phyloP scores from a whole-genome alignment of 805 yeast genomes.

The Kodamaea leandrae region DNA sequence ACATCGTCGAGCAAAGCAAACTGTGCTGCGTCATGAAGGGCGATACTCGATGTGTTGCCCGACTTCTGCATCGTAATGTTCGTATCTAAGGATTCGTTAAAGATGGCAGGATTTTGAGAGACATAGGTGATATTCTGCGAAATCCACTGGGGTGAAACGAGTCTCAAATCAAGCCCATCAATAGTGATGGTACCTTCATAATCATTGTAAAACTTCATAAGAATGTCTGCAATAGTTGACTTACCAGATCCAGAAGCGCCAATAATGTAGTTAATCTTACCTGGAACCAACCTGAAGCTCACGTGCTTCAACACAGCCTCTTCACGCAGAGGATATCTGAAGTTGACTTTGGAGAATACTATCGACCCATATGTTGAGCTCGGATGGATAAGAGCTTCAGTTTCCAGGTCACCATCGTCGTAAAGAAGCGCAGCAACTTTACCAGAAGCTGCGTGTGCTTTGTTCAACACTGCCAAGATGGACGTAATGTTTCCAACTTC shows the following conservation, averaged over 20 bases:
- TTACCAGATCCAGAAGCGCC: slow-evolving; percentile 95
- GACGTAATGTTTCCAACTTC: slow-evolving; percentile 54
- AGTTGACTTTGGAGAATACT: slow-evolving; percentile 53
- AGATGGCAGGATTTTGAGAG: slow-evolving; percentile 67
- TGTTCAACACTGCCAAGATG: slow-evolving; percentile 60
- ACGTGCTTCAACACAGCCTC: slow-evolving; percentile 48
- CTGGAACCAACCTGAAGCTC: slow-evolving; percentile 43
- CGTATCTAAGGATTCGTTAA: slow-evolving; percentile 58
- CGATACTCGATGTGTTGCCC: too few relatives aligned
- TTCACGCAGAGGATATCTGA: slow-evolving; percentile 61
- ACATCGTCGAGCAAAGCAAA: slow-evolving; percentile 54
- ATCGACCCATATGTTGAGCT: slow-evolving; percentile 43
- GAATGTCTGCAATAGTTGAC: slow-evolving; percentile 68
- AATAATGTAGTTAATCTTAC: slow-evolving; percentile 58
- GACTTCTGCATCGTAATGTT: slow-evolving; percentile 48
- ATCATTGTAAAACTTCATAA: slow-evolving; percentile 57
- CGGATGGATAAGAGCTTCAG: slow-evolving; percentile 6
- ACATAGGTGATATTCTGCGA: slow-evolving; percentile 65
- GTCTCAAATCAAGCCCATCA: slow-evolving; percentile 49
- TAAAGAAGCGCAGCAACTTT: slow-evolving; percentile 43
- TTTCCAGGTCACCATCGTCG: slow-evolving; percentile 2
- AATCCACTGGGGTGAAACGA: slow-evolving; percentile 51
- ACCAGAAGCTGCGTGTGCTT: slow-evolving; percentile 66
- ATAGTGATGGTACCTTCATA: slow-evolving; percentile 55
- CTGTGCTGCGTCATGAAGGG: slow-evolving; percentile 46